phyloP scores from a whole-genome alignment of 176 grass and related monocot species.

The Chloris gayana region DNA sequence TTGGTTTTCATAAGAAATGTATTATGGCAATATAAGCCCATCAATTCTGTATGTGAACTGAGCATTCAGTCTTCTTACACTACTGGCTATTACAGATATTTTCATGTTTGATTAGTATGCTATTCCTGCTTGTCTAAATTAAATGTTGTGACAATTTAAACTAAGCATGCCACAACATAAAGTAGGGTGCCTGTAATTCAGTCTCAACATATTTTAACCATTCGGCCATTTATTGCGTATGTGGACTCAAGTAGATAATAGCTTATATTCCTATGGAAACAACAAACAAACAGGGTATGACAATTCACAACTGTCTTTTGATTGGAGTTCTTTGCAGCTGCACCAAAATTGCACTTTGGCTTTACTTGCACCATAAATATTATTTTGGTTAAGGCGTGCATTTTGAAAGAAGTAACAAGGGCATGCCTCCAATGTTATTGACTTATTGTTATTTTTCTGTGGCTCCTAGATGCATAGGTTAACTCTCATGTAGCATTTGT shows the following conservation, averaged over 20 bases:
- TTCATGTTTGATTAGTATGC: conserved; percentile 19
- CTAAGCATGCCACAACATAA: background rate
- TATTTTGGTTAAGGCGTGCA: background rate
- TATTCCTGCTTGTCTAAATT: conserved; percentile 4
- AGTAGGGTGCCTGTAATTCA: conserved; percentile 15
- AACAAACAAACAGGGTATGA: too few species aligned
- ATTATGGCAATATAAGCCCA: background rate
- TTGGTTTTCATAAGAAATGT: background rate
- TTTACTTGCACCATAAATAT: background rate
- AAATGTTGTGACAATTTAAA: background rate
- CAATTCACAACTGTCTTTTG: background rate
- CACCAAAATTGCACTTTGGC: conserved; percentile 15
- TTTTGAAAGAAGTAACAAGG: background rate
- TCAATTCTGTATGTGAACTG: background rate
- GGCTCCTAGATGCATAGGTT: background rate
- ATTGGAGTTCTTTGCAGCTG: background rate
- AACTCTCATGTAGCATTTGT: background rate
- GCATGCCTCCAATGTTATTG: background rate
- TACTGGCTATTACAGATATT: background rate
- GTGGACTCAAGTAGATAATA: too few species aligned
- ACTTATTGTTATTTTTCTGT: background rate
- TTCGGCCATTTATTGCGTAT: too few species aligned
- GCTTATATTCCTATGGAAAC: background rate
- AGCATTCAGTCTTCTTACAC: background rate
- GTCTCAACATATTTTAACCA: background rate